These are phyloP conservation scores for Fraxinus greggii DNA, from an alignment of 305 asterid species.

Conservation along the genomic window DNA sequence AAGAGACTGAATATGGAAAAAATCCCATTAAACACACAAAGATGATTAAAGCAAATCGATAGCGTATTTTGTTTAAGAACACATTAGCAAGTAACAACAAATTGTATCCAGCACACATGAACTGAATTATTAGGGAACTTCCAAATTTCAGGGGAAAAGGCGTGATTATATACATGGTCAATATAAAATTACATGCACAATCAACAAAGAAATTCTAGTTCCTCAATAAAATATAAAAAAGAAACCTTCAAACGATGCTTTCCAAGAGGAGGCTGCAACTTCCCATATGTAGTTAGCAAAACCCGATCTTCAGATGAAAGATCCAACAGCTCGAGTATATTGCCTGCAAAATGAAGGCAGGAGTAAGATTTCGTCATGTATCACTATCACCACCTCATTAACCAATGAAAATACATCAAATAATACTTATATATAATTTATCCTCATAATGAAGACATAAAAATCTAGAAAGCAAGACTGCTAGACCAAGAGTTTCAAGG, in stretches of 20 bases:
- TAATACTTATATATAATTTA: neutral
- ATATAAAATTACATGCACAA: neutral
- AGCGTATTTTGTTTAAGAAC: neutral
- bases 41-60: neutral
- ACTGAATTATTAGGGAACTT: no score
- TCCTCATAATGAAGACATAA: neutral
- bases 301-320: slow-evolving; percentile 51
- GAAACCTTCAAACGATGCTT: slow-evolving; percentile 71
- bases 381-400: slow-evolving; percentile 17
- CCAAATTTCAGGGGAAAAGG: neutral
- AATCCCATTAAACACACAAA: neutral
- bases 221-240: slow-evolving; percentile 5
- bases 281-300: slow-evolving; percentile 46
- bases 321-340: slow-evolving; percentile 71
- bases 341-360: slow-evolving; percentile 42
- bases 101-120: no score
- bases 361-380: slow-evolving; percentile 5
- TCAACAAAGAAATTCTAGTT: neutral
- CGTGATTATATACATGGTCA: neutral
- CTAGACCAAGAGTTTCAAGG: neutral
- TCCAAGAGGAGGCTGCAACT: slow-evolving; percentile 76
- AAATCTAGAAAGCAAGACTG: slow-evolving; percentile 8
- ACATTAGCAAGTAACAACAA: no score
- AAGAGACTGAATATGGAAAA: neutral
- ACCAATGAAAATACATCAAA: neutral